Evolutionary conservation across 495 filamentous ascomycete species (phyloP), one percentile per base, ranked within the genome.

Genomic region (Penicillium ochrochloron): DNA sequence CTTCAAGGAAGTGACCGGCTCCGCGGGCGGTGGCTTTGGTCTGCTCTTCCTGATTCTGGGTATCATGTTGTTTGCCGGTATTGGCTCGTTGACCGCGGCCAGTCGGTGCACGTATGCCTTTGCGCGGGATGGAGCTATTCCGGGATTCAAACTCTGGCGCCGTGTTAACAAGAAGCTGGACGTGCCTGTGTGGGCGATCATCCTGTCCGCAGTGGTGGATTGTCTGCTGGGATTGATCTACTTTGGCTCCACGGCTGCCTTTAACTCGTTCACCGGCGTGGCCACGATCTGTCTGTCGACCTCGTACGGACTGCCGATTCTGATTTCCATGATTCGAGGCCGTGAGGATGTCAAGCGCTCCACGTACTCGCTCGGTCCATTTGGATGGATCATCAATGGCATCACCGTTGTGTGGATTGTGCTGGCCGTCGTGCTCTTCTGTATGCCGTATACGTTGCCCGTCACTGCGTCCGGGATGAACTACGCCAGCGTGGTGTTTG

Each of bases 91-190:
- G 81, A 91, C 90, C 3, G 91, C 91, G 2, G 86, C 85, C 52
- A 89, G 84, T 65, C 86, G 91, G 3, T 92, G 92, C 84, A 89
- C 88, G 7, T 93, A 89, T 65, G 90, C 90, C 5, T 94, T 94
- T 67, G 87, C 86, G 21, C 87, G 81, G n/a, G 80, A 84, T 37
- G 74, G 76, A 1, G 89, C 89, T 14, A 92, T 92, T 57, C 89
- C 88, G 0, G 85, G 88, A 4, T 89, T 87, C 60, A 72, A 80
- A 21, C 72, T 91, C 33, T 92, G 88, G 88, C 82, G 83, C 19
- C 72, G 73, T 44, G 84, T 89, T 25, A 83, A 86, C 73, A 77
- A 77, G 35, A 76, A 72, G 27, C 78, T 86, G 50, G 81, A 86
- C 61, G 83, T 89, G 27, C 87, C 87, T 5, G 75, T 89, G 1